Evolutionary conservation across 768 basidiomycete species (phyloP).

Genomic region (Suillus occidentalis): DNA sequence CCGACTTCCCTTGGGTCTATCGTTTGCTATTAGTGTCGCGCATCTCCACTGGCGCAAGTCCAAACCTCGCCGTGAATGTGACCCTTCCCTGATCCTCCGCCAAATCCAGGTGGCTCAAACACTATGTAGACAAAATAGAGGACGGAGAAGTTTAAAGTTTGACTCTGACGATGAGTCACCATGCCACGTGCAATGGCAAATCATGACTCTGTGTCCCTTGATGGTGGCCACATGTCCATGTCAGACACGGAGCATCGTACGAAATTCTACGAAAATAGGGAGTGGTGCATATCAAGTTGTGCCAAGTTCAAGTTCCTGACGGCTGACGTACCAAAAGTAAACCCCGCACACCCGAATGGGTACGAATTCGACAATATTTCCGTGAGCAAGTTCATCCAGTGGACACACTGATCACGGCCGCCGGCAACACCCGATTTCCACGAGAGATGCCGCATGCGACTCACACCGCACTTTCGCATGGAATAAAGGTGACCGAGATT

Average conservation of each 20-base stretch:
- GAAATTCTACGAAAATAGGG: not conserved
- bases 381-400: no score
- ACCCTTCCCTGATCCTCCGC: constrained; percentile 62
- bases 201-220: not conserved
- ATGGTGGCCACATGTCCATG: not conserved
- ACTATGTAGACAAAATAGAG: constrained; percentile 40
- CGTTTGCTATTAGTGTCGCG: constrained; percentile 57
- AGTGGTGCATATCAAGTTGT: not conserved
- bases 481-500: no score
- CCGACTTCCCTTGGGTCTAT: constrained; percentile 65
- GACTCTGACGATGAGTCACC: not conserved
- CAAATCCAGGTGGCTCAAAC: constrained; percentile 79
- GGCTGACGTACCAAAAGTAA: not conserved
- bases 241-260: not conserved
- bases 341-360: not conserved
- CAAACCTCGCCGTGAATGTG: constrained; percentile 99
- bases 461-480: no score
- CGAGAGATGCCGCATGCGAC: no score
- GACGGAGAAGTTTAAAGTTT: not conserved
- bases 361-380: no score
- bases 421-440: no score
- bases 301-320: not conserved
- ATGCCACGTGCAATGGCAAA: not conserved
- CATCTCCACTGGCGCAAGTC: constrained; percentile 91
- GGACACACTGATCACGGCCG: no score